A percentile compares a stretch with the other conserved stretches of the same genome.
phyloP scores from a whole-genome alignment of 2,329 filamentous ascomycete genomes.

The Hortaea werneckii region DNA sequence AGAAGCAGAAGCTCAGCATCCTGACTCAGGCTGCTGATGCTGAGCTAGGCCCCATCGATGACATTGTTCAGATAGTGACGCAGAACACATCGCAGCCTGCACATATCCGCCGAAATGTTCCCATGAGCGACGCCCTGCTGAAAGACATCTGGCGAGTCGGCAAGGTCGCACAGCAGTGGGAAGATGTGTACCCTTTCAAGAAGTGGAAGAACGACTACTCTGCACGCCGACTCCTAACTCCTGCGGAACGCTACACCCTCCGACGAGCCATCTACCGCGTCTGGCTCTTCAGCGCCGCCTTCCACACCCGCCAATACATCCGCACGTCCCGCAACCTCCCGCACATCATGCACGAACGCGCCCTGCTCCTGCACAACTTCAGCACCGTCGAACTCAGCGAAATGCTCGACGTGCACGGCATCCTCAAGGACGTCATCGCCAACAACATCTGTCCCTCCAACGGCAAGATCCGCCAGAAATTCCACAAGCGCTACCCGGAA shows the following conservation, averaged over 20 bases:
- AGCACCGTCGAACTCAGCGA: constrained; percentile 45
- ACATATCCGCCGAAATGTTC: constrained; percentile 42
- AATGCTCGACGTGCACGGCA: constrained; percentile 46
- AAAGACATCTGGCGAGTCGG: constrained; percentile 46
- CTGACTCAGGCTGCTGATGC: constrained; percentile 43
- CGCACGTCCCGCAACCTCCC: constrained; percentile 41
- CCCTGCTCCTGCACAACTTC: constrained; percentile 51
- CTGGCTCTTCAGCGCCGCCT: constrained; percentile 51
- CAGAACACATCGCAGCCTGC: constrained; percentile 50
- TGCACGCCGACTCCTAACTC: constrained; percentile 43
- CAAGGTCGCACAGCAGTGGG: constrained; percentile 46
- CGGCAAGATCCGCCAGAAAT: constrained; percentile 48
- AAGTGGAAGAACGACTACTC: constrained; percentile 52
- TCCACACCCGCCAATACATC: constrained; percentile 43
- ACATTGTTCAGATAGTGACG: constrained; percentile 50
- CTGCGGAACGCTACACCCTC: constrained; percentile 40
- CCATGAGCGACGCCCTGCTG: constrained; percentile 46
- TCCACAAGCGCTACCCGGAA: constrained; percentile 46
- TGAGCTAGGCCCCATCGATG: constrained; percentile 49
- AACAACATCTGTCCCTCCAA: constrained; percentile 53
- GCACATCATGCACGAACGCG: constrained; percentile 40
- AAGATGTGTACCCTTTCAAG: constrained; percentile 52
- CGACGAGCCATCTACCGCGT: constrained; percentile 50
- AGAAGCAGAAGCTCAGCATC: constrained; percentile 44
- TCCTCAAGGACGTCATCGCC: constrained; percentile 47